Base-by-base conservation (phyloP, 2,329 filamentous ascomycete genomes). In the Coniochaeta pulveracea region DNA sequence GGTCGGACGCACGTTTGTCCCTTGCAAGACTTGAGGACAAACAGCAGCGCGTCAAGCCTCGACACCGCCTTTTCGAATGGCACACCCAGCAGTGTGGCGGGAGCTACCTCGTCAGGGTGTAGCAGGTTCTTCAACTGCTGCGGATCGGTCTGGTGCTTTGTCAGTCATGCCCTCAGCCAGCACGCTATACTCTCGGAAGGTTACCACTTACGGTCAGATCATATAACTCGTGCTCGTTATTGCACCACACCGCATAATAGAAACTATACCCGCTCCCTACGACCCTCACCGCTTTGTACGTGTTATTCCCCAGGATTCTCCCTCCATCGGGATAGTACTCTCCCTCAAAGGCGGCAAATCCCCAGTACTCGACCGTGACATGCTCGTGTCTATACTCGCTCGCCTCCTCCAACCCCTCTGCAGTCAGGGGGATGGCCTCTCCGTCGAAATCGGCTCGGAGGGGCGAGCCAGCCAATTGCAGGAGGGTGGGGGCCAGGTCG, bases 161-260 rank as follows among this genome's bases (percentile, higher is more conserved):
- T 31, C 18, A 26, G 24, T 26, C 24, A n/a, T 22, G 19, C 16
- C 8, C 21, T n/a, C 10, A 18, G 16, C 16, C 7, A 6, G 16
- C n/a, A n/a, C n/a, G n/a, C n/a, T n/a, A n/a, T n/a, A n/a, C n/a
- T n/a, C n/a, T n/a, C n/a, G 16, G 6, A 23, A 8, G 21, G 21
- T 11, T 18, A n/a, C 16, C 45, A 57, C 64, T 24, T 25, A 33
- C 30, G 10, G 3, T 33, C 28, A 76, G 45, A 39, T 80, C 63
- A 46, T 78, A 81, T 0, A 76, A 60, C 43, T 80, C 73, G 34
- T 70, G 66, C 40, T 78, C 73, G 26, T 72, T 72, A 10, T 56
- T 76, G 42, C 76, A 80, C 74, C 76, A 80, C 0, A 78, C 69
- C 0, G 70, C 66, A 46, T 80, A 80, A 38, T 72, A 69, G 5